phyloP scores from a whole-genome alignment of 345 rosid species.

The Viola odorata region DNA sequence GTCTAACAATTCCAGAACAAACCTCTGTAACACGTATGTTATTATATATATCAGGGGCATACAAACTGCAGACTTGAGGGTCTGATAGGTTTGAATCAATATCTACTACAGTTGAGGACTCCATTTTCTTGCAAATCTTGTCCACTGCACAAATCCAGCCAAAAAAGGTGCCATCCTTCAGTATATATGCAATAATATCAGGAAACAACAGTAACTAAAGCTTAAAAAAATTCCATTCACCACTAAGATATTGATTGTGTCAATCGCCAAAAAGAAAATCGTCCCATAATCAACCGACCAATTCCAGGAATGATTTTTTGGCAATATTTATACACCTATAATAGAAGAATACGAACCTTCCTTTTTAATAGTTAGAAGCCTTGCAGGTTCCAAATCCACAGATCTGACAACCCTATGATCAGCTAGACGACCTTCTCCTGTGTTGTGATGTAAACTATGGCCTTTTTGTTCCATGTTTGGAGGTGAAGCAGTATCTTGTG shows the following conservation, averaged over 20 bases:
- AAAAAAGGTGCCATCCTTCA: neutral
- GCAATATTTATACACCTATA: neutral
- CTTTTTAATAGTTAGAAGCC: slow-evolving; percentile 13
- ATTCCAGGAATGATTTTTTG: neutral
- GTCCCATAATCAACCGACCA: neutral
- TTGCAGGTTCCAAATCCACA: slow-evolving; percentile 12
- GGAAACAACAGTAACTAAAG: neutral
- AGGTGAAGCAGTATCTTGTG: slow-evolving; percentile 28
- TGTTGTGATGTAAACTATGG: slow-evolving; percentile 13
- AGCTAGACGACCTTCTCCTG: slow-evolving; percentile 16
- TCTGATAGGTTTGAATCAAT: slow-evolving; percentile 65
- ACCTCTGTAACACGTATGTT: slow-evolving; percentile 70
- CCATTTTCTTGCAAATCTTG: slow-evolving; percentile 25
- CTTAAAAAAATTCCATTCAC: neutral
- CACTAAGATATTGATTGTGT: neutral
- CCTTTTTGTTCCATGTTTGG: slow-evolving; percentile 24
- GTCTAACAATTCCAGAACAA: slow-evolving; percentile 20
- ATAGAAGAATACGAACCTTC: slow-evolving; percentile 27
- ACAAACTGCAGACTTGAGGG: slow-evolving; percentile 67
- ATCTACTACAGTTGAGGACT: slow-evolving; percentile 39
- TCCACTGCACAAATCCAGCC: slow-evolving; percentile 44
- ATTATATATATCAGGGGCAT: slow-evolving; percentile 68
- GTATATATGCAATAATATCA: slow-evolving; percentile 10
- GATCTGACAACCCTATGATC: slow-evolving; percentile 13
- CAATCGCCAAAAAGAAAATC: neutral